Percentiles rank a stretch among this genome's conserved stretches.
Evolutionary conservation across 352 stramenopile genomes (phyloP).

Genomic region (Phytophthora sp.): DNA sequence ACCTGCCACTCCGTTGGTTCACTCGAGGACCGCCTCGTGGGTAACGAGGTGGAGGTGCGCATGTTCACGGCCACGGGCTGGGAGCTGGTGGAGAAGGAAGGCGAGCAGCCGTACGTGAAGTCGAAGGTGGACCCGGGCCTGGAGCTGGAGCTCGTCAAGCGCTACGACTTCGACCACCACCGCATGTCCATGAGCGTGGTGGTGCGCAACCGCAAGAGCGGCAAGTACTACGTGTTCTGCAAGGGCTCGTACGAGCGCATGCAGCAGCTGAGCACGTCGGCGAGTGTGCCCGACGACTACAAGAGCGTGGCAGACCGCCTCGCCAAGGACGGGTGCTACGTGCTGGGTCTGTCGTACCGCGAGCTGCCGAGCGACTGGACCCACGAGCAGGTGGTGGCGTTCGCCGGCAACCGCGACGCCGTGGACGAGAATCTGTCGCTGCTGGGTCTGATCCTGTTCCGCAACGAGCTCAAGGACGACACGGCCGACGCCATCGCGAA

Average conservation of each 20-base stretch:
- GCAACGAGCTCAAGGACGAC: slow-evolving; percentile 71
- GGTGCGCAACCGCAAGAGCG: slow-evolving; percentile 44
- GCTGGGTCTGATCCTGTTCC: slow-evolving; percentile 74
- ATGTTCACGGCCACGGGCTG: slow-evolving; percentile 73
- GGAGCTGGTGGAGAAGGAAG: slow-evolving; percentile 40
- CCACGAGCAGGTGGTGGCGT: slow-evolving; percentile 22
- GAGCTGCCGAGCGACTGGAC: slow-evolving; percentile 28
- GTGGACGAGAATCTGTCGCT: slow-evolving; percentile 61
- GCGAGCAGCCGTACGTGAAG: slow-evolving; percentile 22
- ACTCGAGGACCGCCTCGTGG: slow-evolving; percentile 53
- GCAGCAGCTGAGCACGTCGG: slow-evolving; percentile 41
- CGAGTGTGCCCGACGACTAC: slow-evolving; percentile 67
- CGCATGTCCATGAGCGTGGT: slow-evolving; percentile 85
- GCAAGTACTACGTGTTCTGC: slow-evolving; percentile 57
- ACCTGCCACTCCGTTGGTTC: slow-evolving; percentile 65
- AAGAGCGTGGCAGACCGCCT: slow-evolving; percentile 33
- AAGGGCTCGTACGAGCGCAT: slow-evolving; percentile 81
- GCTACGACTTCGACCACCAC: slow-evolving; percentile 85
- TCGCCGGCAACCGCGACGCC: slow-evolving; percentile 45
- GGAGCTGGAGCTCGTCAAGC: slow-evolving; percentile 63
- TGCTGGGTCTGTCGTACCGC: slow-evolving; percentile 61
- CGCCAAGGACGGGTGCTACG: slow-evolving; percentile 72
- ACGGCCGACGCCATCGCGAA: slow-evolving; percentile 59
- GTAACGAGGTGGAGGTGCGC: slow-evolving; percentile 75
- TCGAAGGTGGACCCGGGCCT: slow-evolving; percentile 15